A percentile compares a stretch with the other conserved stretches of the same genome.
phyloP scores from a whole-genome alignment of 345 rosid genomes.

The Citrus australasica region DNA sequence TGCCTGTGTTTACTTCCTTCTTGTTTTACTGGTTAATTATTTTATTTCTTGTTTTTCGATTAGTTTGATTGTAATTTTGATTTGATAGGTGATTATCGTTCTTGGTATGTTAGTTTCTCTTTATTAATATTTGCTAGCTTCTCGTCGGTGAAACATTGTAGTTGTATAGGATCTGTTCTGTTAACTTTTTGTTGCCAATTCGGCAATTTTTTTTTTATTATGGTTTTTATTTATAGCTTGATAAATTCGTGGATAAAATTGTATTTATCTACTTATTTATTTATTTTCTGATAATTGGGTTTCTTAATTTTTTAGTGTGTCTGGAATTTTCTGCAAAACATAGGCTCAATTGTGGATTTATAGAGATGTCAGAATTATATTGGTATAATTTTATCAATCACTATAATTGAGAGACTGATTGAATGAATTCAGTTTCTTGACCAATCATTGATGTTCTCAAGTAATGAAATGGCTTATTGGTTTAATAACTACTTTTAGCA shows the following conservation, averaged over 20 bases:
- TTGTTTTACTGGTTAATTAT: conserved; percentile 5
- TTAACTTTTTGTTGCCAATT: conserved; percentile 15
- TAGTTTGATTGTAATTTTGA: conserved; percentile 23
- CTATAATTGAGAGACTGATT: background rate
- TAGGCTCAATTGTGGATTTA: conserved; percentile 4
- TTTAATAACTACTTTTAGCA: background rate
- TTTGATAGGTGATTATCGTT: conserved; percentile 24
- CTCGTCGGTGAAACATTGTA: conserved; percentile 13
- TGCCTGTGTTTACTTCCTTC: conserved; percentile 13
- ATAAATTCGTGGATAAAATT: conserved; percentile 1
- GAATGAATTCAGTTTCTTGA: background rate
- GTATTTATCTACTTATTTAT: conserved; percentile 8
- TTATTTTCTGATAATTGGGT: conserved; percentile 14
- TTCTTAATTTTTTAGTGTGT: conserved; percentile 19
- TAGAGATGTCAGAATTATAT: background rate
- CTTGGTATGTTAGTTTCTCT: conserved; percentile 17
- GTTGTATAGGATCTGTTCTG: conserved; percentile 32
- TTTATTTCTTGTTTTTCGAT: conserved; percentile 1
- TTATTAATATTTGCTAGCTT: conserved; percentile 23
- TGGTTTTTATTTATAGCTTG: background rate
- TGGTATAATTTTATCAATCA: background rate
- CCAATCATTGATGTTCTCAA: background rate
- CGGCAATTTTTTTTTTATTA: background rate
- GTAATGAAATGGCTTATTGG: background rate
- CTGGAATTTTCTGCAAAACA: background rate